These are phyloP conservation scores for Capsicum chinense DNA, from an alignment of 257 asterid genomes.

Conservation along the genomic window DNA sequence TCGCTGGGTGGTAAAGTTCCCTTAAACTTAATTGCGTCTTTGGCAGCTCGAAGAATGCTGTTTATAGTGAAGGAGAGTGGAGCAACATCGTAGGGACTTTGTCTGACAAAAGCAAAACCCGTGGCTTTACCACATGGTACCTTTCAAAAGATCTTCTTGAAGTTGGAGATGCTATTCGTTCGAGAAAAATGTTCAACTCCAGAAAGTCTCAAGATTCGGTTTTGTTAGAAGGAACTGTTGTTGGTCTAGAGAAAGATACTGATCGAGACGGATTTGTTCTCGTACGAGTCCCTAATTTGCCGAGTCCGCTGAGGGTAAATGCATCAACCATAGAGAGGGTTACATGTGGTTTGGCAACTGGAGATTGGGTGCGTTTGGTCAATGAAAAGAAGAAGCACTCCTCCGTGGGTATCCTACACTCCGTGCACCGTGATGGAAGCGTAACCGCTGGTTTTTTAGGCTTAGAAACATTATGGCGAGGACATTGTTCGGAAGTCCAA, in stretches of 20 bases:
- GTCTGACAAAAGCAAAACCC: conserved; percentile 42
- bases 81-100: conserved; percentile 45
- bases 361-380: conserved; percentile 63
- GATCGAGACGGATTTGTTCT: conserved; percentile 54
- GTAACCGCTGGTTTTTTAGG: conserved; percentile 56
- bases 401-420: conserved; percentile 57
- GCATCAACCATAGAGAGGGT: conserved; percentile 55
- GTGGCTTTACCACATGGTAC: conserved; percentile 55
- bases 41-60: conserved; percentile 57
- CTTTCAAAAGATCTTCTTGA: conserved; percentile 62
- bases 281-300: conserved; percentile 52
- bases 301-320: conserved; percentile 51
- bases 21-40: not conserved
- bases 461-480: conserved; percentile 59
- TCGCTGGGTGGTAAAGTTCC: not conserved
- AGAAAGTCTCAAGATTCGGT: conserved; percentile 41
- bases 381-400: conserved; percentile 48
- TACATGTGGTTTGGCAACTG: conserved; percentile 58
- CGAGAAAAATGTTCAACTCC: conserved; percentile 48
- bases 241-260: conserved; percentile 58
- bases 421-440: conserved; percentile 56
- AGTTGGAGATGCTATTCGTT: conserved; percentile 62
- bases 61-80: conserved; percentile 51
- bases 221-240: conserved; percentile 57
- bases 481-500: conserved; percentile 53